Conservation (phyloP, 305 asterid species). For the Caryopteris hybrid region DNA sequence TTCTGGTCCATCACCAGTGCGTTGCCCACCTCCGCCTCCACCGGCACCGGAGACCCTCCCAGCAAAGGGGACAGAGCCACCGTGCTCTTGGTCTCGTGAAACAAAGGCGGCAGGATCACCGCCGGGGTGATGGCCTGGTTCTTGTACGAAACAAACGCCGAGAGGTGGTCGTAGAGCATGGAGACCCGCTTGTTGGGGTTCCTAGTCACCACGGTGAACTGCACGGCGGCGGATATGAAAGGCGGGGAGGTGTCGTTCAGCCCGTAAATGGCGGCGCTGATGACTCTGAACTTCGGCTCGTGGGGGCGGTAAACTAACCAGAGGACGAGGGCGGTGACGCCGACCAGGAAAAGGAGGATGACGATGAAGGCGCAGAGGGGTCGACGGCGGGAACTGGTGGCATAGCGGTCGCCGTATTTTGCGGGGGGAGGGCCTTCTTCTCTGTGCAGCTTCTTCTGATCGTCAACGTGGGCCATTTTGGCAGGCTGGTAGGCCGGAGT, state of each 20-base stretch:
- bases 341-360: constrained; percentile 34
- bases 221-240: constrained; percentile 44
- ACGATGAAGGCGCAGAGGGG: constrained; percentile 22
- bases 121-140: constrained; percentile 48
- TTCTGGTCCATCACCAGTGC: constrained; percentile 42
- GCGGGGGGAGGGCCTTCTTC: not conserved
- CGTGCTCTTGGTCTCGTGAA: constrained; percentile 48
- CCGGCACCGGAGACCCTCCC: constrained; percentile 48
- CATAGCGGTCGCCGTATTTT: not conserved
- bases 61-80: constrained; percentile 60
- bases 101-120: constrained; percentile 41
- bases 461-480: constrained; percentile 20
- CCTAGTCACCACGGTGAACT: constrained; percentile 49
- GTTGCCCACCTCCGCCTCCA: constrained; percentile 38
- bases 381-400: not conserved
- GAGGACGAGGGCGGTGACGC: constrained; percentile 35
- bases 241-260: constrained; percentile 49
- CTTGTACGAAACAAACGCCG: constrained; percentile 49
- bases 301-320: constrained; percentile 62
- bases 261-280: constrained; percentile 42
- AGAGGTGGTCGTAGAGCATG: constrained; percentile 42
- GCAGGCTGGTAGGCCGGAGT: not conserved
- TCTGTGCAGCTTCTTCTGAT: constrained; percentile 9
- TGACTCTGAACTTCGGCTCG: constrained; percentile 47
- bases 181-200: constrained; percentile 56